These are phyloP conservation scores for Monosporozyma unispora DNA, from an alignment of 805 yeast species.

Conservation along the genomic window DNA sequence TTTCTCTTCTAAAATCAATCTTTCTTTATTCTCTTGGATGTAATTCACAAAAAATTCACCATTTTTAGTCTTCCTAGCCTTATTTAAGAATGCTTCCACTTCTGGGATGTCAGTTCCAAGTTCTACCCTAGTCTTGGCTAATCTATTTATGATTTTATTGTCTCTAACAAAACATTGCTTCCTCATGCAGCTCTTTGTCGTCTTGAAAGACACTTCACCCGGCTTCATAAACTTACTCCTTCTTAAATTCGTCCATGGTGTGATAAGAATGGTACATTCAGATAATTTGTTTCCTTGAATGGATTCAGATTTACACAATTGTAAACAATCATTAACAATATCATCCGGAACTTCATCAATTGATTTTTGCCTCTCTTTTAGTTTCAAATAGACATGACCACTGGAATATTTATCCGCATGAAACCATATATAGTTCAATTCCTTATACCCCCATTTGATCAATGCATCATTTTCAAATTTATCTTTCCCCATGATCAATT, in stretches of 20 bases:
- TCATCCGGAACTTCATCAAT: slow-evolving; percentile 44
- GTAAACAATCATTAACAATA: slow-evolving; percentile 50
- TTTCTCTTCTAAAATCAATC: slow-evolving; percentile 18
- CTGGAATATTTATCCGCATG: slow-evolving; percentile 71
- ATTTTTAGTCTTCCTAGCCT: slow-evolving; percentile 27
- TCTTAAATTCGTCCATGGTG: slow-evolving; percentile 63
- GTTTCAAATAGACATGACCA: slow-evolving; percentile 65
- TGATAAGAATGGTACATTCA: slow-evolving; percentile 57
- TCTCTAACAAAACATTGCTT: slow-evolving; percentile 47
- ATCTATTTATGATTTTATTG: slow-evolving; percentile 49
- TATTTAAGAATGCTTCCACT: slow-evolving; percentile 22
- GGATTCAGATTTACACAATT: slow-evolving; percentile 68
- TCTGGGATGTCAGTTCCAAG: slow-evolving; percentile 23
- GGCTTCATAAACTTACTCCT: slow-evolving; percentile 65
- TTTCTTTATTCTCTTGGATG: slow-evolving; percentile 12
- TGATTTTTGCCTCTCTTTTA: slow-evolving; percentile 37
- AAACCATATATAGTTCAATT: slow-evolving; percentile 57
- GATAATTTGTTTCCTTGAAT: slow-evolving; percentile 65
- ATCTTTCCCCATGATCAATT: slow-evolving; percentile 54
- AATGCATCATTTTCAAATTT: slow-evolving; percentile 58
- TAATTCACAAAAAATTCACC: slow-evolving; percentile 16
- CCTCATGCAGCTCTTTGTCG: slow-evolving; percentile 44
- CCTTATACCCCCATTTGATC: slow-evolving; percentile 54
- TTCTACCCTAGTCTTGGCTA: slow-evolving; percentile 58
- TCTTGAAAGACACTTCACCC: slow-evolving; percentile 70